Percentiles rank a stretch among this genome's conserved stretches.
Conservation (phyloP, 441 rosid species). For the Corymbia citriodora region DNA sequence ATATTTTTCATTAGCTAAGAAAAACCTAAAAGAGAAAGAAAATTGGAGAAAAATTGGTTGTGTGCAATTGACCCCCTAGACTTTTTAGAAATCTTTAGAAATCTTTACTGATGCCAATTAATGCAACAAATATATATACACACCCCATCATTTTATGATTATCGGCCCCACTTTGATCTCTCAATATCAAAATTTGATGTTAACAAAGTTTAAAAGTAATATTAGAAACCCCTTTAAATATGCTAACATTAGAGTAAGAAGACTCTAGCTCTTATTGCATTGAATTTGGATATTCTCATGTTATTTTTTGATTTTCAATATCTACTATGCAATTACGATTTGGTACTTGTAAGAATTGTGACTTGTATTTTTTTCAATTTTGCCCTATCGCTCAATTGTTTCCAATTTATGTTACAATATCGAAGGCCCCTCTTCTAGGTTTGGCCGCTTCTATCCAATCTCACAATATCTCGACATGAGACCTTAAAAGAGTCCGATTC, state of each 20-base stretch:
- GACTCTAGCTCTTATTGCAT: not conserved
- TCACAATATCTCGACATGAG: not conserved
- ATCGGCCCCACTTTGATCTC: not conserved
- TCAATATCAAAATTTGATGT: not conserved
- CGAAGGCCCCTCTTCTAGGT: not conserved
- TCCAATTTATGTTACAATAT: not conserved
- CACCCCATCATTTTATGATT: not conserved
- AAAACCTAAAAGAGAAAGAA: not conserved
- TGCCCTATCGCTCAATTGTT: not conserved
- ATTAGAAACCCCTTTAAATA: not conserved
- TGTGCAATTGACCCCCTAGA: not conserved
- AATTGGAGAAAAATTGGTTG: not conserved
- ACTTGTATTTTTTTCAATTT: not conserved
- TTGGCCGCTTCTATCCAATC: not conserved
- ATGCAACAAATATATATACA: not conserved
- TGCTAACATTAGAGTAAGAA: not conserved
- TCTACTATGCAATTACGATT: not conserved
- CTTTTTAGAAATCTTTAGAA: not conserved
- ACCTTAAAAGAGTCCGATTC: accelerated
- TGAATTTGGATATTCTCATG: not conserved
- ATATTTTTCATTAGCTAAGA: not conserved
- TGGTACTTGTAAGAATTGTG: not conserved
- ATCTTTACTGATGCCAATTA: not conserved
- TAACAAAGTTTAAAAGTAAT: not conserved
- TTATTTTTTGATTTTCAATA: not conserved